Conservation (phyloP, 2,329 filamentous ascomycete species). For the Pezicula carpinea region DNA sequence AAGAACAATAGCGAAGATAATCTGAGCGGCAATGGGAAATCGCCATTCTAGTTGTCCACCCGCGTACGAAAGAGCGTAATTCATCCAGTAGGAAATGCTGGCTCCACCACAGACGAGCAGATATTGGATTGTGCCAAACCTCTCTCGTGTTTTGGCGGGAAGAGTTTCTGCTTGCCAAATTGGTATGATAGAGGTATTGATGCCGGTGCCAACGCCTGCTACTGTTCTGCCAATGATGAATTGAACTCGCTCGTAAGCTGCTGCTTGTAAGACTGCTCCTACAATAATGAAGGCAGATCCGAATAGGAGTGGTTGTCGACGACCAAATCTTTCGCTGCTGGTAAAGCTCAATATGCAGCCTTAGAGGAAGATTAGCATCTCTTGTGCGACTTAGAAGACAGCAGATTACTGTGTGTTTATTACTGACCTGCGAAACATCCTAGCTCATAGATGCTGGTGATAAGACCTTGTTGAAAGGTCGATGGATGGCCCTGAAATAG, state of each 20-base stretch:
- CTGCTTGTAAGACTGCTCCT: constrained; percentile 55
- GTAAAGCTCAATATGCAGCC: too few species aligned
- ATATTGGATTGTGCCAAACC: constrained; percentile 3
- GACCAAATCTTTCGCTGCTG: constrained; percentile 29
- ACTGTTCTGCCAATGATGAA: constrained; percentile 53
- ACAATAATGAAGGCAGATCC: constrained; percentile 53
- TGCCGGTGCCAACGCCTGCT: constrained; percentile 51
- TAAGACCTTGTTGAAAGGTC: too few species aligned
- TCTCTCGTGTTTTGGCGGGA: constrained; percentile 53
- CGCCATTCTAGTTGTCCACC: constrained; percentile 43
- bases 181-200: constrained; percentile 57
- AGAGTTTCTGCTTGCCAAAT: constrained; percentile 59
- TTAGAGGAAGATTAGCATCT: too few species aligned
- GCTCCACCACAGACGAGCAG: neutral
- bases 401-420: too few species aligned
- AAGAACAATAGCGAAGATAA: constrained; percentile 54
- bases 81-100: constrained; percentile 54
- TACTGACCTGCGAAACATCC: too few species aligned
- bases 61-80: constrained; percentile 48
- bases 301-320: constrained; percentile 50
- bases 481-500: too few species aligned
- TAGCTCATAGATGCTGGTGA: too few species aligned
- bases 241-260: constrained; percentile 45
- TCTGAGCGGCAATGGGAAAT: constrained; percentile 52
- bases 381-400: too few species aligned